phyloP scores from a whole-genome alignment of 2,329 filamentous ascomycete species.

The Trematosphaeria pertusa region DNA sequence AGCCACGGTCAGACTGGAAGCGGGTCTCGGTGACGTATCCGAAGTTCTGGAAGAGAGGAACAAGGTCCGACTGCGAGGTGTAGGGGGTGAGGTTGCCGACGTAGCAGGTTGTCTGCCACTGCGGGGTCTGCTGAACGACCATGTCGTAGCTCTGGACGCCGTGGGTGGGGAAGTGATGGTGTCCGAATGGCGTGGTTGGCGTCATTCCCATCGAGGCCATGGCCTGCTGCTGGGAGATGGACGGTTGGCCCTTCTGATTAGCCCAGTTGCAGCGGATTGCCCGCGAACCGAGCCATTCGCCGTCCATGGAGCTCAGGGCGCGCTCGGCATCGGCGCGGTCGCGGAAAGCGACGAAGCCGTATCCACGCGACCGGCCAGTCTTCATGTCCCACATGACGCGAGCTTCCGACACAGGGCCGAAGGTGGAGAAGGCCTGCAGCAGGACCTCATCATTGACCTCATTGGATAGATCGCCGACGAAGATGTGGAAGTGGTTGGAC shows the following conservation, averaged over 20 bases:
- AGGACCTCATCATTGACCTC: constrained; percentile 98
- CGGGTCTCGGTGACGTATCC: constrained; percentile 96
- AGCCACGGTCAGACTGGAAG: constrained; percentile 96
- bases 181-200: constrained; percentile 92
- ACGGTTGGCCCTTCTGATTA: constrained; percentile 99
- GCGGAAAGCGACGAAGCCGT: constrained; percentile 97
- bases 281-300: constrained; percentile 97
- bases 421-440: constrained; percentile 91
- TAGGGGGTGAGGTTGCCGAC: constrained; percentile 98
- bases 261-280: constrained; percentile 99
- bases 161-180: constrained; percentile 97
- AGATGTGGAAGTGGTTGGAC: constrained; percentile 98
- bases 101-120: constrained; percentile 98
- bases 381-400: constrained; percentile 99
- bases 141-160: constrained; percentile 98
- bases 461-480: constrained; percentile 96
- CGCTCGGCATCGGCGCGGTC: constrained; percentile 94
- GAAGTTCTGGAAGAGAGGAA: constrained; percentile 99
- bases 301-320: constrained; percentile 96
- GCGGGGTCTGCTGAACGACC: constrained; percentile 91
- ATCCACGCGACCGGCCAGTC: constrained; percentile 94
- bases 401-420: constrained; percentile 94
- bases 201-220: constrained; percentile 99
- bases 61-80: constrained; percentile 93
- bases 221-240: constrained; percentile 95